Evolutionary conservation across 768 basidiomycete species (phyloP).

Genomic region (Fomitopsis pulvina): DNA sequence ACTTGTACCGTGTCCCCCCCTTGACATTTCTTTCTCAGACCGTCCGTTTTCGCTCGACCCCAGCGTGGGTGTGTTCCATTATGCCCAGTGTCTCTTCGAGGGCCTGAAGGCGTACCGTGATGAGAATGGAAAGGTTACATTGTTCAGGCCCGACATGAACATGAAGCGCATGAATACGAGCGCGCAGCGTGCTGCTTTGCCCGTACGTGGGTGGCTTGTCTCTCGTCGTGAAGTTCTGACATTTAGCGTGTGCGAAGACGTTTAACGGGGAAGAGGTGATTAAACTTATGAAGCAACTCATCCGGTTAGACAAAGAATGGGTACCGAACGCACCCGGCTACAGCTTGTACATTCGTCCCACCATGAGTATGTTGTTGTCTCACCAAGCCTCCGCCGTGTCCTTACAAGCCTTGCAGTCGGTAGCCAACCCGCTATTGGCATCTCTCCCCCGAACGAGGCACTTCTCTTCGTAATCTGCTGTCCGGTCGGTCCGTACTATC

Average conservation of each 20-base stretch:
- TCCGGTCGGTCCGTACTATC: conserved; percentile 74
- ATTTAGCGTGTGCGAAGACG: conserved; percentile 32
- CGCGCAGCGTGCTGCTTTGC: conserved; percentile 70
- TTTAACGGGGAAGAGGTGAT: conserved; percentile 75
- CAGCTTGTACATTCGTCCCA: conserved; percentile 88
- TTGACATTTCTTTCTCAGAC: conserved; percentile 29
- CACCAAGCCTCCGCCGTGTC: background rate
- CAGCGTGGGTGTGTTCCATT: conserved; percentile 82
- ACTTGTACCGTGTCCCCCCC: background rate
- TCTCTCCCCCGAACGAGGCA: conserved; percentile 49
- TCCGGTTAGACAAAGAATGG: conserved; percentile 83
- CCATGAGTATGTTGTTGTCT: conserved; percentile 39
- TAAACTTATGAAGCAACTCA: conserved; percentile 79
- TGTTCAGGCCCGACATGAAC: conserved; percentile 97
- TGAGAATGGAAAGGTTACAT: conserved; percentile 59
- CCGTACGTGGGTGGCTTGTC: conserved; percentile 36
- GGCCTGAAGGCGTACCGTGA: conserved; percentile 92
- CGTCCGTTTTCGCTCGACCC: conserved; percentile 71
- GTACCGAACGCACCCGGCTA: conserved; percentile 85
- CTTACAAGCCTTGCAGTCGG: conserved; percentile 50
- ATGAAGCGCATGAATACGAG: conserved; percentile 93
- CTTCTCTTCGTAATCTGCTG: conserved; percentile 58
- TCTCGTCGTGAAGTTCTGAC: background rate
- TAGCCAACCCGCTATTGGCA: conserved; percentile 49
- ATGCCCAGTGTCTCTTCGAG: conserved; percentile 88